Evolutionary conservation across 2,329 filamentous ascomycete species (phyloP).

Genomic region (Trichoderma semiorbis): DNA sequence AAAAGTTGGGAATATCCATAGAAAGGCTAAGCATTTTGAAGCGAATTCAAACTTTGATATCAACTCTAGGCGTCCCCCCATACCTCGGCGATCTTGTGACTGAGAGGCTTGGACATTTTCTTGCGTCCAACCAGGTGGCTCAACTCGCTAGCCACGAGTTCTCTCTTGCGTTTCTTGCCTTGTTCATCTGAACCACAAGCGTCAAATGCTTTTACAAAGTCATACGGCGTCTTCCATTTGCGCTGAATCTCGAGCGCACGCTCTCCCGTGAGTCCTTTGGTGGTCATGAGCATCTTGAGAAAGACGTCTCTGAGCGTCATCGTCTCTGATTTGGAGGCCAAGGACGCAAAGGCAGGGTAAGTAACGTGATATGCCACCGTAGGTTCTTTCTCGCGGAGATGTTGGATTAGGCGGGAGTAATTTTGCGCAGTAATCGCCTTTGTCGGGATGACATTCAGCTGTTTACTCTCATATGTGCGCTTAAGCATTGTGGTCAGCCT

Average conservation of each 20-base stretch:
- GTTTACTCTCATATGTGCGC: conserved; percentile 57
- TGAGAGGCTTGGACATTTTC: conserved; percentile 63
- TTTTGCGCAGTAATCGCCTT: conserved; percentile 59
- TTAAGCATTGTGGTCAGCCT: conserved; percentile 68
- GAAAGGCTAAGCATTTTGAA: not conserved
- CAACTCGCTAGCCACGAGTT: conserved; percentile 58
- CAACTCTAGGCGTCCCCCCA: conserved; percentile 56
- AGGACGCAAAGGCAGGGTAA: conserved; percentile 66
- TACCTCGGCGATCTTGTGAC: conserved; percentile 67
- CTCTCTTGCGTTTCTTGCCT: conserved; percentile 54
- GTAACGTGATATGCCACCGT: conserved; percentile 57
- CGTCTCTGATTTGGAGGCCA: conserved; percentile 72
- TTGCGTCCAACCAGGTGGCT: conserved; percentile 61
- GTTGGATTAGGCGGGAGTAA: conserved; percentile 61
- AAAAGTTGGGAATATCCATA: not conserved
- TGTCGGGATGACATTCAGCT: conserved; percentile 64
- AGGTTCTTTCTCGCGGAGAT: conserved; percentile 53
- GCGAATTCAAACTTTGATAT: not conserved
- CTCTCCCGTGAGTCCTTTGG: conserved; percentile 68
- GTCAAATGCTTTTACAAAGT: conserved; percentile 68
- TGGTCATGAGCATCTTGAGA: conserved; percentile 85
- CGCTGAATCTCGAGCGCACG: conserved; percentile 77
- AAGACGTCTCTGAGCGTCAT: conserved; percentile 72
- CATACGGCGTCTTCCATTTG: conserved; percentile 70
- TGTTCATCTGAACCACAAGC: conserved; percentile 47